Evolutionary conservation across 352 stramenopile genomes (phyloP).

Genomic region (Phytophthora europaea): DNA sequence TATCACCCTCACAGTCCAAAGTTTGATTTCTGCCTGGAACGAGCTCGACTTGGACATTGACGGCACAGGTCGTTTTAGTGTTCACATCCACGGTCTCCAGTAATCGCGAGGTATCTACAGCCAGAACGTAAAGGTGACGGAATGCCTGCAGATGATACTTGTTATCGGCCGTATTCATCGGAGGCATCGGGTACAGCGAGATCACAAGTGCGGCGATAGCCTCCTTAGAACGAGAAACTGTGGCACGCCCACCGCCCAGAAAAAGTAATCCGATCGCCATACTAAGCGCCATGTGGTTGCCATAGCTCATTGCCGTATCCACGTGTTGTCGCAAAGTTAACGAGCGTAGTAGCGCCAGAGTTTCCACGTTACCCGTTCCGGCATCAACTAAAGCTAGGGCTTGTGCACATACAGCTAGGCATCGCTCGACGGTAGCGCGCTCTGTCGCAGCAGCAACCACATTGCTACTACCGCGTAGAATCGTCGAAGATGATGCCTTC

Average conservation of each 20-base stretch:
- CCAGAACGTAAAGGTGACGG: conserved; percentile 93
- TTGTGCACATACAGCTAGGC: conserved; percentile 92
- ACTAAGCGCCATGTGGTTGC: conserved; percentile 96
- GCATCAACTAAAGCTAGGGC: conserved; percentile 96
- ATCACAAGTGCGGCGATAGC: conserved; percentile 96
- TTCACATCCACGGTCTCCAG: conserved; percentile 86
- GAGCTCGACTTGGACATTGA: conserved; percentile 61
- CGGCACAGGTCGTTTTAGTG: conserved; percentile 52
- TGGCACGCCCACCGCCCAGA: conserved; percentile 94
- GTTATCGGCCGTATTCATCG: conserved; percentile 95
- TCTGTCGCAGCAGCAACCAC: conserved; percentile 74
- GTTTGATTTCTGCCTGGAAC: conserved; percentile 10
- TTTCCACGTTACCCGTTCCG: conserved; percentile 96
- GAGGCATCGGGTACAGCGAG: conserved; percentile 95
- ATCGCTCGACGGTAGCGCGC: conserved; percentile 94
- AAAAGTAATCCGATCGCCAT: conserved; percentile 98
- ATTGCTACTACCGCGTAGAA: conserved; percentile 49
- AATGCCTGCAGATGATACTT: conserved; percentile 92
- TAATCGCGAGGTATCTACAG: conserved; percentile 76
- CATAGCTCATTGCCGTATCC: conserved; percentile 92
- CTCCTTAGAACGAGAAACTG: conserved; percentile 87
- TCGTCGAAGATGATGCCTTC: conserved; percentile 44
- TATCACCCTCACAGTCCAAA: conserved; percentile 1
- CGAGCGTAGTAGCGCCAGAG: conserved; percentile 92
- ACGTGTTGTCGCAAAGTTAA: conserved; percentile 84